These are phyloP conservation scores for Eustoma russellianum DNA, from an alignment of 257 asterid species.

Conservation along the genomic window DNA sequence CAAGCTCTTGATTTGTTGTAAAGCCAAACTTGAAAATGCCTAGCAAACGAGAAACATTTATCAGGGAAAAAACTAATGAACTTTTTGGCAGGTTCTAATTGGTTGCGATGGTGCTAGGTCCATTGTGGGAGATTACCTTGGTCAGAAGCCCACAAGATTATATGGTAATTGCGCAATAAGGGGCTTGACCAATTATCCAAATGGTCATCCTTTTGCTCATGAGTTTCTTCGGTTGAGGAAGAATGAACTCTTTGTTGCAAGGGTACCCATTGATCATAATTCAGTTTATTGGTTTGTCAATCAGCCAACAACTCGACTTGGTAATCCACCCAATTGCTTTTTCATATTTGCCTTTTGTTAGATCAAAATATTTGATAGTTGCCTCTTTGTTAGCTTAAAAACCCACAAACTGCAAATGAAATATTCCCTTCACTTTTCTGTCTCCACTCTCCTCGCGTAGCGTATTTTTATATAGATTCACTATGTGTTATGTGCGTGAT, in stretches of 20 bases:
- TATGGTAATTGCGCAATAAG: constrained; percentile 14
- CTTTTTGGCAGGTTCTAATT: constrained; percentile 17
- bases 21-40: too few species aligned
- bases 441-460: too few species aligned
- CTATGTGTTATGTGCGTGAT: too few species aligned
- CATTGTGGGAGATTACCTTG: constrained; percentile 22
- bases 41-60: too few species aligned
- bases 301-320: constrained; percentile 11
- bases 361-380: too few species aligned
- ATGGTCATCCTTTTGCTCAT: constrained; percentile 17
- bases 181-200: constrained; percentile 27
- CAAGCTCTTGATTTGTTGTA: too few species aligned
- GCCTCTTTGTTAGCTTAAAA: too few species aligned
- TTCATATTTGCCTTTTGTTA: too few species aligned
- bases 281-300: constrained; percentile 27
- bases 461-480: too few species aligned
- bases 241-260: constrained; percentile 16
- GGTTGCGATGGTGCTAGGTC: constrained; percentile 37
- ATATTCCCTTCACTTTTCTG: too few species aligned
- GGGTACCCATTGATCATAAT: constrained; percentile 21
- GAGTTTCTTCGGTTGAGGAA: constrained; percentile 18
- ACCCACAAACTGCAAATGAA: too few species aligned
- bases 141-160: constrained; percentile 12
- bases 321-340: constrained; percentile 3
- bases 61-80: background rate